Conservation (phyloP, 371 early-diverging fungal genomes). For the Smittium culicis region DNA sequence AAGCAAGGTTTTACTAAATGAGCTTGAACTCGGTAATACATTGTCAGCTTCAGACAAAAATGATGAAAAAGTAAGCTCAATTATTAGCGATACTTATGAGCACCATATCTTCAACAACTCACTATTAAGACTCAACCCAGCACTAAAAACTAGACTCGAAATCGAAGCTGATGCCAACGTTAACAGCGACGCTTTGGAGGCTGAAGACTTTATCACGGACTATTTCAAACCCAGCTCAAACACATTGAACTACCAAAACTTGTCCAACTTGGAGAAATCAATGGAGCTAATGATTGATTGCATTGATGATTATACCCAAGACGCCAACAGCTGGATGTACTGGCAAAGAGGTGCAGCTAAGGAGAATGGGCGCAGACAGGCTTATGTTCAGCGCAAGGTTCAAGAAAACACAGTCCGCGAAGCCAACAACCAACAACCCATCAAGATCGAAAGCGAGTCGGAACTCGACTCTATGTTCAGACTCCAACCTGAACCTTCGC, state of each 20-base stretch:
- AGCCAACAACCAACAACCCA: slow-evolving; percentile 53
- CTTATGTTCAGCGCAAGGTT: slow-evolving; percentile 44
- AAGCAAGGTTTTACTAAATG: slow-evolving; percentile 61
- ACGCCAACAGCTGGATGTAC: slow-evolving; percentile 82
- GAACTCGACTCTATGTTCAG: slow-evolving; percentile 56
- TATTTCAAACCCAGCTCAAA: slow-evolving; percentile 73
- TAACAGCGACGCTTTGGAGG: background rate
- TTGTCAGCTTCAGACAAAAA: background rate
- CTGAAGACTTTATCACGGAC: slow-evolving; percentile 21
- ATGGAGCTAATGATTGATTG: slow-evolving; percentile 75
- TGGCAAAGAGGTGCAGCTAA: slow-evolving; percentile 82
- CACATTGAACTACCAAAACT: slow-evolving; percentile 60
- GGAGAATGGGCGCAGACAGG: slow-evolving; percentile 62
- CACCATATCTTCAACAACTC: too few relatives aligned
- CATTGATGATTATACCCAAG: slow-evolving; percentile 77
- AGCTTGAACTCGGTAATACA: slow-evolving; percentile 34
- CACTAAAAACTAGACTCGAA: background rate
- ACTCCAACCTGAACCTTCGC: slow-evolving; percentile 70
- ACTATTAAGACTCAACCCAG: background rate
- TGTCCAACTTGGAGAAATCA: slow-evolving; percentile 66
- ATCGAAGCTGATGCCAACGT: background rate
- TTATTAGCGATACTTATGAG: too few relatives aligned
- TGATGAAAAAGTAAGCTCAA: too few relatives aligned
- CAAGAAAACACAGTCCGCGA: slow-evolving; percentile 65
- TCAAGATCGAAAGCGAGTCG: slow-evolving; percentile 55